Conservation (phyloP, 139 green algal species). For the Bryopsis sp. region DNA sequence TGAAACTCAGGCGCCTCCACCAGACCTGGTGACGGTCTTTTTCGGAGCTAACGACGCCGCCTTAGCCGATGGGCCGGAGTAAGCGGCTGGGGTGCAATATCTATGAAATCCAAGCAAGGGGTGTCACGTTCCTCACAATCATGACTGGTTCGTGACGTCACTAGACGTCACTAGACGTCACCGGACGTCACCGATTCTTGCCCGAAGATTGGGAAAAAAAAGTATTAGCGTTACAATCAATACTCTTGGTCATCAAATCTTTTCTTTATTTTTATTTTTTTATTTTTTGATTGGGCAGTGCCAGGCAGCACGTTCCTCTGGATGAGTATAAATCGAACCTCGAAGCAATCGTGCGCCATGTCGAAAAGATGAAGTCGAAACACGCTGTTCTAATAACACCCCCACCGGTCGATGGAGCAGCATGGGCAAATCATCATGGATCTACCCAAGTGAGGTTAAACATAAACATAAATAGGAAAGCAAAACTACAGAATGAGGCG, state of each 20-base stretch:
- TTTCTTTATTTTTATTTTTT: neutral
- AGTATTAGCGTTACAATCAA: neutral
- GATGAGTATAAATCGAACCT: slow-evolving; percentile 60
- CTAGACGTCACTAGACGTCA: neutral
- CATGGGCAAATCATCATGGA: no score
- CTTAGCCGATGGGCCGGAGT: slow-evolving; percentile 44
- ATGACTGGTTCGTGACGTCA: neutral
- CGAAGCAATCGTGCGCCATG: slow-evolving; percentile 36
- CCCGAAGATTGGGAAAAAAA: neutral
- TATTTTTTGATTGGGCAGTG: no score
- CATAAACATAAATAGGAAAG: no score
- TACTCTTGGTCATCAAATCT: neutral
- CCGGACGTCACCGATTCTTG: neutral
- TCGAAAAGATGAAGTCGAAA: slow-evolving; percentile 24
- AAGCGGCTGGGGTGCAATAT: neutral
- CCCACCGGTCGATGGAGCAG: no score
- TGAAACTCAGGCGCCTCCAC: neutral
- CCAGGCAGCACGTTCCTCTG: slow-evolving; percentile 76
- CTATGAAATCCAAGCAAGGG: neutral
- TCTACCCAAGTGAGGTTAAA: no score
- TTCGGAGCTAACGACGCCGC: slow-evolving; percentile 92
- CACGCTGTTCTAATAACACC: slow-evolving; percentile 67
- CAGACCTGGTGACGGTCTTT: slow-evolving; percentile 63
- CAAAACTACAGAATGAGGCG: no score
- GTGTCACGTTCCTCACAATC: neutral